phyloP scores from a whole-genome alignment of 768 basidiomycete species.

The Boletus edulis region DNA sequence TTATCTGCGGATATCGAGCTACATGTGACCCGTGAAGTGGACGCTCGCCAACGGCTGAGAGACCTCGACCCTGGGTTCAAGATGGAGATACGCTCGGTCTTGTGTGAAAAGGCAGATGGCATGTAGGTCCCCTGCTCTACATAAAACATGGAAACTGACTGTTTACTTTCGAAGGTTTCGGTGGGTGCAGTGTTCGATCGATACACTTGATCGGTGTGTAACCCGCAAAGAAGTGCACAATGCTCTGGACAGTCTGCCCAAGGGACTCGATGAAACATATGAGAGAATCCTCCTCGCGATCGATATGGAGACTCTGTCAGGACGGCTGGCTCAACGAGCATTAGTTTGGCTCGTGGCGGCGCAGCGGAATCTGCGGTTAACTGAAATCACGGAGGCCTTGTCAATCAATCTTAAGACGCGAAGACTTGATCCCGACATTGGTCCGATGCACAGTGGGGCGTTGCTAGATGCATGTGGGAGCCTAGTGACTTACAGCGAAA shows the following conservation, averaged over 20 bases:
- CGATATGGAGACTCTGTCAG: background rate
- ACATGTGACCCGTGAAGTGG: background rate
- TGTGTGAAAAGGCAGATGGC: background rate
- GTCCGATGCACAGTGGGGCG: constrained; percentile 3
- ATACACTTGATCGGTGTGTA: background rate
- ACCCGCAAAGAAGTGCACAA: background rate
- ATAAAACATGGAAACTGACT: background rate
- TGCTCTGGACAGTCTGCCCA: background rate
- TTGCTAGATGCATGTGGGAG: constrained; percentile 9
- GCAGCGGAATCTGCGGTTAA: background rate
- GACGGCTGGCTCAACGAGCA: background rate
- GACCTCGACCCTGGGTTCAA: background rate
- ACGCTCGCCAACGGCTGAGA: background rate
- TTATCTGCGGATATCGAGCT: background rate
- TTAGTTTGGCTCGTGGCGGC: constrained; percentile 2
- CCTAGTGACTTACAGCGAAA: background rate
- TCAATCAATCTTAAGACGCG: background rate
- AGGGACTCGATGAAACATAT: constrained; percentile 2
- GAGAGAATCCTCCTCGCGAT: constrained; percentile 4
- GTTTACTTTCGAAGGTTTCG: background rate
- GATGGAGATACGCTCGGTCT: background rate
- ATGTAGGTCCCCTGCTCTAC: background rate
- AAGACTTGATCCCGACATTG: background rate
- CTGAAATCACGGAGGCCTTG: background rate
- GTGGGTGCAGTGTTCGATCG: constrained; percentile 2